Conservation (phyloP, 2,329 filamentous ascomycete genomes). For the Fusarium solani-melongenae region DNA sequence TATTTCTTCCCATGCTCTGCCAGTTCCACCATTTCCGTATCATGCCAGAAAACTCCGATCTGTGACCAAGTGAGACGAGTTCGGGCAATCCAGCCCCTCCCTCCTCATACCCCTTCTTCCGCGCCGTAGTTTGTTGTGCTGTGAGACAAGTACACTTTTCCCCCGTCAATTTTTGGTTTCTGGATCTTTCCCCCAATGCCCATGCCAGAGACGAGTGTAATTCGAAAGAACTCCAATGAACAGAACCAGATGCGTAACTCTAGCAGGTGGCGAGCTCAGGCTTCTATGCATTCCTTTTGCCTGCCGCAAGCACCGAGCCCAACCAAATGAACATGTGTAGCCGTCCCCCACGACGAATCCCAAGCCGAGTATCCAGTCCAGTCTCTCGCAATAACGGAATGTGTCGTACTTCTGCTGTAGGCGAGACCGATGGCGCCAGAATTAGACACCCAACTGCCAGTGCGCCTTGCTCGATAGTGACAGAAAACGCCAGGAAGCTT, state of each 20-base stretch:
- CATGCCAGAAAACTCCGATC: slow-evolving; percentile 37
- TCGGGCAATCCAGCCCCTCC: slow-evolving; percentile 9
- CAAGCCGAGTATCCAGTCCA: slow-evolving; percentile 1
- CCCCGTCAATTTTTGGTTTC: neutral
- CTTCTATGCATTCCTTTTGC: neutral
- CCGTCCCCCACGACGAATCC: neutral
- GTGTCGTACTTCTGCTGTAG: slow-evolving; percentile 9
- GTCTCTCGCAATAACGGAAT: slow-evolving; percentile 2
- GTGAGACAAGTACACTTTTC: neutral
- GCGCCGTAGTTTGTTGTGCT: neutral
- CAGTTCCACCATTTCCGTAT: slow-evolving; percentile 15
- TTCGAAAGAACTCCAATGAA: neutral
- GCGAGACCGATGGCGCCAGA: slow-evolving; percentile 9
- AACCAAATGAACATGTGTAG: neutral
- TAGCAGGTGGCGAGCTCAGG: neutral
- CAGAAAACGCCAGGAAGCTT: neutral
- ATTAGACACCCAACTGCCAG: slow-evolving; percentile 7
- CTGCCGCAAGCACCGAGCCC: neutral
- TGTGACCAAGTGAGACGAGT: slow-evolving; percentile 14
- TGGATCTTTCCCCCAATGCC: neutral
- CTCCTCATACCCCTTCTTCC: slow-evolving; percentile 10
- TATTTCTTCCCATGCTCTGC: slow-evolving; percentile 36
- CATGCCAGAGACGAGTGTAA: neutral
- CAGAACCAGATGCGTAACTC: neutral
- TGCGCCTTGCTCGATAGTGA: slow-evolving; percentile 22